A percentile compares a stretch with the other conserved stretches of the same genome.
phyloP scores from a whole-genome alignment of 805 yeast species.

The Hanseniaspora jakobsenii region DNA sequence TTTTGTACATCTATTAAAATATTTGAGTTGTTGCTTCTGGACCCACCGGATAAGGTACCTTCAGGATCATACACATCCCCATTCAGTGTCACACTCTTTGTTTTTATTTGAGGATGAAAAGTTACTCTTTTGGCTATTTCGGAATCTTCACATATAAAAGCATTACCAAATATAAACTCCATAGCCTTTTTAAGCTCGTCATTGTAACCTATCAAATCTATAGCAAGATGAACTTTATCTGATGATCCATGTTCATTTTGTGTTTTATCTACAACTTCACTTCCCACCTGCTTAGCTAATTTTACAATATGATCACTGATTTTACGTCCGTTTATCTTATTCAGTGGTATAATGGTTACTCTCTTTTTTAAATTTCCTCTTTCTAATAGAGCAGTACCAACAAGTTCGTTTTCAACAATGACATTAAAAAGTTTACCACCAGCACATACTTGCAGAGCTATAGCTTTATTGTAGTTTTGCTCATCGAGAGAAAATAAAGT shows the following conservation, averaged over 20 bases:
- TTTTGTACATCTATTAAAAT: slow-evolving; percentile 54
- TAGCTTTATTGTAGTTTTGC: slow-evolving; percentile 45
- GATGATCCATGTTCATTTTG: too few species aligned
- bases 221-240: slow-evolving; percentile 77
- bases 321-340: slow-evolving; percentile 58
- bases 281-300: slow-evolving; percentile 44
- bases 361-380: slow-evolving; percentile 66
- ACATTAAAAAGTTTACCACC: slow-evolving; percentile 85
- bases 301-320: slow-evolving; percentile 41
- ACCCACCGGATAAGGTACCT: slow-evolving; percentile 94
- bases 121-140: slow-evolving; percentile 83
- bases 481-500: slow-evolving; percentile 60
- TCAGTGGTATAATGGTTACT: slow-evolving; percentile 84
- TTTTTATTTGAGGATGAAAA: slow-evolving; percentile 65
- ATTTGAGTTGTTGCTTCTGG: slow-evolving; percentile 45
- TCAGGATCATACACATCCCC: slow-evolving; percentile 95
- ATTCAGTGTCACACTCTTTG: slow-evolving; percentile 75
- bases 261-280: too few species aligned
- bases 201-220: slow-evolving; percentile 66
- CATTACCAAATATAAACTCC: slow-evolving; percentile 82
- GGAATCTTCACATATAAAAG: slow-evolving; percentile 79
- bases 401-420: slow-evolving; percentile 75
- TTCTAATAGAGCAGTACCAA: slow-evolving; percentile 74
- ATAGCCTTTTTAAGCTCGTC: slow-evolving; percentile 63
- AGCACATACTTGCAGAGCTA: slow-evolving; percentile 86